Evolutionary conservation across 2,329 filamentous ascomycete species (phyloP), one percentile per base, ranked within the genome.

Genomic region (Tolypocladium ovalisporum): DNA sequence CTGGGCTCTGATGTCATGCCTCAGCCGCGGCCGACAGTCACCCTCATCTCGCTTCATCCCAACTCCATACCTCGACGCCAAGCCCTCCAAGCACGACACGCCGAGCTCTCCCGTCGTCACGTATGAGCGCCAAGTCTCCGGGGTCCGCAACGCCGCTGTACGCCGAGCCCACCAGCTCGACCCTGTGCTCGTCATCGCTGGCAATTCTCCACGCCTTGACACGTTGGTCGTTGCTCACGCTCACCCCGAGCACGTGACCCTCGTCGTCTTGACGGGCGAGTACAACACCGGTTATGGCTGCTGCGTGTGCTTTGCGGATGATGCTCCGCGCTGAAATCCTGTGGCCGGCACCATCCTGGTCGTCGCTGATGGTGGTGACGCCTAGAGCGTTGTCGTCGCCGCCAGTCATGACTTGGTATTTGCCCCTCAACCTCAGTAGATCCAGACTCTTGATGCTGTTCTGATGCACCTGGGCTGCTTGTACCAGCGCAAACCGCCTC

Each of bases 371-470:
- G 0, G 58, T 70, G 29, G 80, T 81, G 13, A 89, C 65, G 0
- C 81, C 86, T 0, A 97, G 70, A 4, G 87, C 87, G 60, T 94
- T 94, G 70, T 97, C 94, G 65, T 99, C 94, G 27, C 94, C 91
- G 32, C 89, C 90, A 0, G 90, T 91, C 5, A 89, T 70, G 22
- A 96, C 67, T 1, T 88, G 60, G 62, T 62, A 74, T 63, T 64
- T 35, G 67, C 61, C 22, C 65, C 62, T 17, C 76, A 55, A 34
- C 54, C 58, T 53, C 34, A 64, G 60, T 54, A 83, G 59, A 59
- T 80, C 79, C 3, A 88, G 72, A 24, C 77, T 75, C 69, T 96
- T 95, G 68, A 97, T 83, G 54, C 86, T 85, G 70, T 82, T 96
- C 64, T 96, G 90, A 66, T 97, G 94, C 29, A 93, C 70, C 56